Percentiles rank a stretch among this genome's conserved stretches.
These are phyloP conservation scores for Coniochaeta sp. DNA, from an alignment of 2,329 filamentous ascomycete genomes.

Conservation along the genomic window DNA sequence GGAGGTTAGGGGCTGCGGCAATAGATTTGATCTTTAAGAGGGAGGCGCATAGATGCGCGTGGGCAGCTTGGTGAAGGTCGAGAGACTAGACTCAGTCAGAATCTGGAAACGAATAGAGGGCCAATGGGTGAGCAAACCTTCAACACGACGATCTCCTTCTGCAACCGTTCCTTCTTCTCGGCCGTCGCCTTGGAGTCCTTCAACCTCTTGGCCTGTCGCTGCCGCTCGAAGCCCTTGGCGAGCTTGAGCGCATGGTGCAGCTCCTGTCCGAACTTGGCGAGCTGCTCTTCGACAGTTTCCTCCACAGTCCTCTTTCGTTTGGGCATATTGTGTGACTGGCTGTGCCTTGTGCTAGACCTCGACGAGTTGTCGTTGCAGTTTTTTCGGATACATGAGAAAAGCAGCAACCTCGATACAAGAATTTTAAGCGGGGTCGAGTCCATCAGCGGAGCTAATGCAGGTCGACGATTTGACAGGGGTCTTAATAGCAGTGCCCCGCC, in stretches of 20 bases:
- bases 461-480: not conserved
- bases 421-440: slow-evolving; percentile 5
- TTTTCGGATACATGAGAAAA: slow-evolving; percentile 1
- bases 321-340: slow-evolving; percentile 30
- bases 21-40: slow-evolving; percentile 47
- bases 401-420: slow-evolving; percentile 3
- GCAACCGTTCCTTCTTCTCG: slow-evolving; percentile 51
- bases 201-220: slow-evolving; percentile 60
- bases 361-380: not conserved
- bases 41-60: slow-evolving; percentile 46
- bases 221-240: slow-evolving; percentile 70
- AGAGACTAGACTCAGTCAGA: slow-evolving; percentile 34
- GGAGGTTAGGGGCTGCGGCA: slow-evolving; percentile 42
- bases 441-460: slow-evolving; percentile 4
- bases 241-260: slow-evolving; percentile 62
- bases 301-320: slow-evolving; percentile 49
- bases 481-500: not conserved
- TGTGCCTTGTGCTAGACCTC: not conserved
- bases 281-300: slow-evolving; percentile 37
- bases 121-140: slow-evolving; percentile 31
- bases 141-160: slow-evolving; percentile 50
- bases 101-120: not conserved
- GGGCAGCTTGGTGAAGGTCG: slow-evolving; percentile 50
- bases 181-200: slow-evolving; percentile 35
- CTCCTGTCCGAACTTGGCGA: slow-evolving; percentile 50